Evolutionary conservation across 2,329 filamentous ascomycete species (phyloP).

Genomic region (Sphaerulina populicola): DNA sequence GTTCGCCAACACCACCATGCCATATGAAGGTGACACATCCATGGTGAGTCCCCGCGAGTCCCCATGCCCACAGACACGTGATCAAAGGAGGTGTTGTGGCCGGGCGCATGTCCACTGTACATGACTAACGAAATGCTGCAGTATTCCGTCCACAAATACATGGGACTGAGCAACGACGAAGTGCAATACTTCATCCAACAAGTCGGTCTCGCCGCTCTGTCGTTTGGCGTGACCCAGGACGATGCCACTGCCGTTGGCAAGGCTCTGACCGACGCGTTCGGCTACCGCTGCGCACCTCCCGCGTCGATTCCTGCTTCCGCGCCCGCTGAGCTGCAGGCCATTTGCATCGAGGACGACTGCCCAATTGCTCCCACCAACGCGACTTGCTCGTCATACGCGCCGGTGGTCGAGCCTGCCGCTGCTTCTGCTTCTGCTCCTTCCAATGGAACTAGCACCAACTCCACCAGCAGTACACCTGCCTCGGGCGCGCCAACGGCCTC

Average conservation of each 20-base stretch:
- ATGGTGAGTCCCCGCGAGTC: slow-evolving; percentile 27
- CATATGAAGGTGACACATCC: slow-evolving; percentile 42
- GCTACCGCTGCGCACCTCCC: slow-evolving; percentile 44
- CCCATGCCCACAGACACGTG: too few species aligned
- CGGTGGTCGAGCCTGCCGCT: slow-evolving; percentile 4
- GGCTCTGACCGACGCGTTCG: slow-evolving; percentile 46
- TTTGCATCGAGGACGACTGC: slow-evolving; percentile 42
- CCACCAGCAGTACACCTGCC: slow-evolving; percentile 1
- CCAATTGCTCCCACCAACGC: slow-evolving; percentile 2
- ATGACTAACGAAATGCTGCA: too few species aligned
- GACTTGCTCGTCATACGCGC: slow-evolving; percentile 4
- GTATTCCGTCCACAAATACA: slow-evolving; percentile 50
- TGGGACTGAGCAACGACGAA: slow-evolving; percentile 47
- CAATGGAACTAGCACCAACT: background rate
- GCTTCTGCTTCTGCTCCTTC: slow-evolving; percentile 4
- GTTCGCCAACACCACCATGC: slow-evolving; percentile 45
- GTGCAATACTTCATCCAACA: slow-evolving; percentile 54
- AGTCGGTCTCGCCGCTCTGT: slow-evolving; percentile 49
- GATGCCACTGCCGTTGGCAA: slow-evolving; percentile 46
- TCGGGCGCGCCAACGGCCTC: slow-evolving; percentile 5
- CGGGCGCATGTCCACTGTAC: too few species aligned
- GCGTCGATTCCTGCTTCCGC: slow-evolving; percentile 41
- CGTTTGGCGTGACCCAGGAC: slow-evolving; percentile 50
- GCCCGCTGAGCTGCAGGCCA: slow-evolving; percentile 45
- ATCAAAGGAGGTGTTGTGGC: too few species aligned